Percentiles rank a stretch among this genome's conserved stretches.
Evolutionary conservation across 768 basidiomycete species (phyloP).

Genomic region (Mycena crocata): DNA sequence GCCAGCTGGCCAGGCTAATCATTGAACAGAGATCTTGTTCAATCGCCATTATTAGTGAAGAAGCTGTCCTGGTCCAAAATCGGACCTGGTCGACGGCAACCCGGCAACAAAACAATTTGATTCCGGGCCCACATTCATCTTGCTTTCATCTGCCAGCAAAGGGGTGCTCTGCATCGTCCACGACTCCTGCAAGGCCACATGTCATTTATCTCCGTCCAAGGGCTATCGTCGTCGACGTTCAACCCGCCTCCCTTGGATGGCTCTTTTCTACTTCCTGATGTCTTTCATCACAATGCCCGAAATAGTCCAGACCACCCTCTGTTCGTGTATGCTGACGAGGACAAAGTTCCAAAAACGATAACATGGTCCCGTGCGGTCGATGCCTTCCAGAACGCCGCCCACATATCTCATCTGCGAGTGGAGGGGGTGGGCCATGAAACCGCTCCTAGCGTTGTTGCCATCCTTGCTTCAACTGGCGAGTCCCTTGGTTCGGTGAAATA

Average conservation of each 20-base stretch:
- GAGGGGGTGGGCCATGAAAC: neutral
- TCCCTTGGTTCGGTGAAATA: neutral
- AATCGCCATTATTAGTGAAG: too few relatives aligned
- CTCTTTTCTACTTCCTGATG: constrained; percentile 36
- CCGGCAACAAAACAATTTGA: too few relatives aligned
- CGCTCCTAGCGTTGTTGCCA: constrained; percentile 35
- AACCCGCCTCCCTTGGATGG: constrained; percentile 41
- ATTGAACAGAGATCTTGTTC: too few relatives aligned
- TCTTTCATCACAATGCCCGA: constrained; percentile 38
- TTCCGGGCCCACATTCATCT: too few relatives aligned
- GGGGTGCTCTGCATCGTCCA: too few relatives aligned
- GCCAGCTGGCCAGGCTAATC: too few relatives aligned
- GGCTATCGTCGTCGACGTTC: constrained; percentile 35
- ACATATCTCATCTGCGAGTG: constrained; percentile 14
- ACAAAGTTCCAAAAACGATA: constrained; percentile 29
- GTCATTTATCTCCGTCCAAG: constrained; percentile 1
- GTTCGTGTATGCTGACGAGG: constrained; percentile 34
- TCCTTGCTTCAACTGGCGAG: constrained; percentile 40
- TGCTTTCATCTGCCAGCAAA: too few relatives aligned
- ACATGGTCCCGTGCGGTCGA: constrained; percentile 37
- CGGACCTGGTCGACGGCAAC: too few relatives aligned
- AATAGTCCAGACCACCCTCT: constrained; percentile 40
- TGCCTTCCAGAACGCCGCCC: constrained; percentile 36
- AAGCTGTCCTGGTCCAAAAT: too few relatives aligned
- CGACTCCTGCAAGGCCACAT: too few relatives aligned